A percentile compares a stretch with the other conserved stretches of the same genome.
Conservation (phyloP, 768 basidiomycete species). For the Termitomyces sp. region DNA sequence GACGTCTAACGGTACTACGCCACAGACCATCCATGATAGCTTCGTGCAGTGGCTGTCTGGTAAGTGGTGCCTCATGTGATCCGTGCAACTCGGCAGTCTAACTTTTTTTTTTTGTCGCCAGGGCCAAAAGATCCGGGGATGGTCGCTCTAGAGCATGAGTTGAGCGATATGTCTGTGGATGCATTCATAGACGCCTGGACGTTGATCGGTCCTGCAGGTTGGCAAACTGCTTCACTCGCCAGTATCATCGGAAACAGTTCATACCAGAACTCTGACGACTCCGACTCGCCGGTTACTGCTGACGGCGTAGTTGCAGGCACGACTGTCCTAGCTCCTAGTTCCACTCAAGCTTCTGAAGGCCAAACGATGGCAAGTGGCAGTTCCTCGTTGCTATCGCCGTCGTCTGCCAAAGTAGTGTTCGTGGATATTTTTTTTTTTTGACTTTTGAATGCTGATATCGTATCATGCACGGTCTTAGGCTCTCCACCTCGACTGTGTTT, state of each 20-base stretch:
- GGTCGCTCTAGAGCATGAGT: conserved; percentile 82
- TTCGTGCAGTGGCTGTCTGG: conserved; percentile 58
- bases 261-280: conserved; percentile 43
- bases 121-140: conserved; percentile 77
- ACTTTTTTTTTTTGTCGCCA: conserved; percentile 8
- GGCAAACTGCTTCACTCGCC: conserved; percentile 61
- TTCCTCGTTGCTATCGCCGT: not conserved
- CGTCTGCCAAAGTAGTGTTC: not conserved
- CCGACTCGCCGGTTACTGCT: conserved; percentile 24
- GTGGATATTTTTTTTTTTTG: not conserved
- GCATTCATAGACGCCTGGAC: conserved; percentile 67
- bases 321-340: not conserved
- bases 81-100: not conserved
- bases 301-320: conserved; percentile 17
- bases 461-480: not conserved
- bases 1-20: conserved; percentile 35
- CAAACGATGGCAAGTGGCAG: not conserved
- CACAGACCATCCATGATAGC: conserved; percentile 36
- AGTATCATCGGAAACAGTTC: conserved; percentile 28
- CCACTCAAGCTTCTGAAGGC: not conserved
- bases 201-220: conserved; percentile 59
- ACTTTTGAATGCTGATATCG: not conserved
- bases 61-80: conserved; percentile 14
- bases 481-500: not conserved
- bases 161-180: conserved; percentile 49